Evolutionary conservation across 106 monocot genomes (phyloP), one percentile per base, ranked within the genome.

Genomic region (Vanilla planifolia): DNA sequence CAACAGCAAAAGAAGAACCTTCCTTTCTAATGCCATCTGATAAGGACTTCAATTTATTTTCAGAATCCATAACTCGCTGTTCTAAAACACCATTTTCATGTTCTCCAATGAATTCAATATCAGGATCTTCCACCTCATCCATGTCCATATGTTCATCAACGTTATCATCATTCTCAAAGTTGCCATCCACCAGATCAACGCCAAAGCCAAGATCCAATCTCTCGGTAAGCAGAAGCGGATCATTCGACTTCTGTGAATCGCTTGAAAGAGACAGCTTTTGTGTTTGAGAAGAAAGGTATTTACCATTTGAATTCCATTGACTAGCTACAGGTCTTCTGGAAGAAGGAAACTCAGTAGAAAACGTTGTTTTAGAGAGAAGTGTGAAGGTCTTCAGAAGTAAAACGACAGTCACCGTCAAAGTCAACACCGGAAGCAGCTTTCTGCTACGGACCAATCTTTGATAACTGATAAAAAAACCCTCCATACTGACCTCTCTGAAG

Each of bases 341-440:
- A 32, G 26, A 41, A 26, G 67, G 73, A 37, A 77, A 62, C 5
- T 33, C n/a, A 63, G 63, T 67, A 36, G 70, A 33, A 6, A 64
- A 23, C 26, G 24, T 47, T 32, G 21, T 67, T 46, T 60, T 58
- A 45, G 67, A 55, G n/a, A 67, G 35, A 40, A 75, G 51, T 46
- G 47, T 67, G 57, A 68, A 75, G 26, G 67, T 68, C 8, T 51
- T 78, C 34, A 78, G 67, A 11, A 67, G 51, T 44, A 75, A 23
- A 56, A 71, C 29, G 15, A 59, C 11, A 19, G 66, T 45, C 2
- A 59, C 83, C 23, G 75, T 19, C 48, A 74, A 55, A 21, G 63
- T 60, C 19, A 75, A 45, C 14, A 72, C 24, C 71, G 68, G 7
- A 26, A 75, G 43, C 46, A 62, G 5, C 47, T 68, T 74, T 45